Evolutionary conservation across 331 rosid species (phyloP), one percentile per base, ranked within the genome.

Genomic region (Pyrus hybrid): DNA sequence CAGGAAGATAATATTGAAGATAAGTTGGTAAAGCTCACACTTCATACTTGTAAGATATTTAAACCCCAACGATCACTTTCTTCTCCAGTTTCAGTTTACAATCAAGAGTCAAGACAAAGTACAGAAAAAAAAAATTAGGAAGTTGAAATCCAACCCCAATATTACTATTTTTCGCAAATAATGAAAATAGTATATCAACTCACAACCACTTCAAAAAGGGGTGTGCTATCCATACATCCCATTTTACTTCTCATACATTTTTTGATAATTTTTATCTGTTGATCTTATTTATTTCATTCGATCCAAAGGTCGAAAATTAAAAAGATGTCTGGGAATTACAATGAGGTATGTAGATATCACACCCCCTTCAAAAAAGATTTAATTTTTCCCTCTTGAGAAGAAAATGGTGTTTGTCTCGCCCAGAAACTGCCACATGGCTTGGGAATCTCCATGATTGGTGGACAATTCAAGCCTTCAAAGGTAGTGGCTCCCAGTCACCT

Each of bases 361-460:
- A 28, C 5, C n/a, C 68, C 11, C 41, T 56, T 14, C 26, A 13
- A 25, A 10, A 37, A 23, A 23, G 4, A 35, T 51, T 9, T 29
- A 11, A 21, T 2, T 47, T 28, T n/a, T 30, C 21, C 8, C 4
- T 28, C 0, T 16, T 23, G 51, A 18, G 20, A 29, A 18, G 20
- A 29, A 49, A 37, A 17, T 18, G 13, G 21, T 1, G 12, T 63
- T 49, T 68, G 68, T 37, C 35, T 18, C 23, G 67, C 47, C 43
- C 37, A 16, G 30, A 43, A 28, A n/a, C 22, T 62, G 85, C 81
- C 88, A 81, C 88, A 57, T 81, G 79, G 76, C 78, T 22, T 28
- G 8, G 5, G 53, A 66, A 74, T 67, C 74, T 72, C 83, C 83
- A 80, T 70, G 43, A 49, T 70, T 74, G 87, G 85, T 60, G 61